Evolutionary conservation across 768 basidiomycete species (phyloP), one percentile per base, ranked within the genome.

Genomic region (Hebeloma cylindrosporum): DNA sequence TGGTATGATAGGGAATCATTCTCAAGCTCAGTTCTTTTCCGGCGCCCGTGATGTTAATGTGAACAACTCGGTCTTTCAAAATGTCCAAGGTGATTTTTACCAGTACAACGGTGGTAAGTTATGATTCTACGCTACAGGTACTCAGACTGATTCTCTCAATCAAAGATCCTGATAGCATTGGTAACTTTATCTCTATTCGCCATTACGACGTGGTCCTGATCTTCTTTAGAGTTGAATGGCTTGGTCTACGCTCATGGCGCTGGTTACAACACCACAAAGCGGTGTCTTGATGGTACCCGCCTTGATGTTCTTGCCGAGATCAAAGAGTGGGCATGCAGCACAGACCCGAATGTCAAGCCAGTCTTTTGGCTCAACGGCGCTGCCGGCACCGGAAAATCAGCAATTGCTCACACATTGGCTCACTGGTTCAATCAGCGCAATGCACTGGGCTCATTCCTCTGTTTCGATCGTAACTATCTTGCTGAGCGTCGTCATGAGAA

Each of bases 21-120:
- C n/a, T n/a, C n/a, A n/a, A n/a, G 82, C 88, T 83, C 86, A 87
- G 87, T 36, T 36, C 18, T 36, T 36, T 22, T 13, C n/a, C 57
- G 72, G 87, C 77, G 85, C 84, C 85, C 83, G 88, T 87, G 83
- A 86, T 88, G 83, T 72, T 79, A 74, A 89, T 86, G 83, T 89
- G 86, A 89, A 89, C 89, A 82, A 84, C 80, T 80, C 81, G 54
- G 53, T 52, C 68, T 71, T 63, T 51, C 18, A 27, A 7, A 8
- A 5, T 9, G 35, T 36, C 23, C 35, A 36, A 45, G 32, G 23
- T 27, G 33, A 45, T 16, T 27, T 20, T 25, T 27, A 27, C 35
- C 18, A 36, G n/a, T n/a, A n/a, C 17, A 22, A 22, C 13, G 35
- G 5, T 20, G 18, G 35, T 36, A 22, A 36, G 35, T 36, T 16